Base-by-base conservation (phyloP, 2,329 filamentous ascomycete genomes). In the Grosmannia clavigera region DNA sequence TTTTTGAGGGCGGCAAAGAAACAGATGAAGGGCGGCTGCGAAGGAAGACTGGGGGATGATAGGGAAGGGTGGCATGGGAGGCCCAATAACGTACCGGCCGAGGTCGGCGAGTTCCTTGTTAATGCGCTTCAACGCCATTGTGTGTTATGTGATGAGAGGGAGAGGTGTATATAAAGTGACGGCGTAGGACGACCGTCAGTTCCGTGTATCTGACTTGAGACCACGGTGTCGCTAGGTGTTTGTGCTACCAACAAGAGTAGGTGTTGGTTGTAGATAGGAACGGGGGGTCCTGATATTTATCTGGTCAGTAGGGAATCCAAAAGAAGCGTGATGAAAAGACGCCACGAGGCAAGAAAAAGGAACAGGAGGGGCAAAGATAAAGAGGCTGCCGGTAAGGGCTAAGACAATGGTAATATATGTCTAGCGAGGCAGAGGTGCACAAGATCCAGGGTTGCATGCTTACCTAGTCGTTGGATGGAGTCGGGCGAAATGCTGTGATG, bases 61-160 rank as follows among this genome's bases (percentile, higher is more conserved):
- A 9, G 29, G 31, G 31, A 25, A 22, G 25, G 29, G n/a, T 43
- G 22, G 10, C 38, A 48, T 1, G n/a, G 55, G 11, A n/a, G 14
- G 25, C 27, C 11, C 14, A 11, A 50, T 25, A 14, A 61, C 64
- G 31, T 86, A 92, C 89, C 89, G 88, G 79, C 89, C 89, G 76
- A 94, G 82, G 75, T 94, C 89, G 76, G 87, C 86, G 74, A 94
- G 84, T 78, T 94, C 89, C 86, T 92, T 94, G 83, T 92, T 92
- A 77, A 94, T 94, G 77, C 89, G 86, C 87, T 94, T 94, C 70
- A 94, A 83, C 76, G 89, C 89, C 89, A 94, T 94, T 70, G 73
- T 67, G 62, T 53, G 22, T 29, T n/a, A 52, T 68, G 66, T 67
- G 59, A 56, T 66, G 55, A 9, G 55, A 58, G 53, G 29, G 27